Base-by-base conservation (phyloP, 2,329 filamentous ascomycete species). In the Exophiala bonariae region DNA sequence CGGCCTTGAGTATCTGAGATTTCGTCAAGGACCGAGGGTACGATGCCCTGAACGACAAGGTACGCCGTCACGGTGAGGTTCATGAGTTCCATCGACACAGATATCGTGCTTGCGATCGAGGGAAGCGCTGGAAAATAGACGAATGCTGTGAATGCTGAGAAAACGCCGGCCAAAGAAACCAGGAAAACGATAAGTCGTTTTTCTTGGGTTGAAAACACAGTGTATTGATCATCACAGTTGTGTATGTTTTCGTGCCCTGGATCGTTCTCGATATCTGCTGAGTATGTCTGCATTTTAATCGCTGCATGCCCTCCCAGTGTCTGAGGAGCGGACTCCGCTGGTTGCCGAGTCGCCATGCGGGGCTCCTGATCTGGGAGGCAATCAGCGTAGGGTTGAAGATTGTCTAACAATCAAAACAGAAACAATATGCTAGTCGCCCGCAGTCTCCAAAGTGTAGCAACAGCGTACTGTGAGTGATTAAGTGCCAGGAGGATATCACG, bases 1-100 rank as follows among this genome's bases (percentile, higher is more conserved):
- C 64, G 59, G 9, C 65, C 64, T 10, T 50, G 39, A 1, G 49
- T 50, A 44, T 66, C 64, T 6, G 65, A 59, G 13, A 63, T 56
- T 8, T 59, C 55, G 7, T 61, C 64, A 35, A 62, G 50, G 18
- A 67, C 54, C 6, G 58, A 56, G 4, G 65, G 65, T 0, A 57
- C 57, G 9, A 66, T 41, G 2, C 61, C 65, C 26, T 19, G 16
- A 4, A 47, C 44, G 11, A 37, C 39, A n/a, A 47, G 37, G 26
- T 47, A 47, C 9, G 30, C 23, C 6, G 44, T 47, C 14, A 47
- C 32, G 14, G 44, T 47, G 9, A 47, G 5, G 17, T 47, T 47
- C 20, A 47, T 47, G 9, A 19, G n/a, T 22, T 41, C n/a, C 11
- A 47, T 35, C 6, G 38, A 44, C 9, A 30, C 23, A 19, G 20